phyloP scores from a whole-genome alignment of 805 yeast genomes.

The Wickerhamomyces ciferrii region DNA sequence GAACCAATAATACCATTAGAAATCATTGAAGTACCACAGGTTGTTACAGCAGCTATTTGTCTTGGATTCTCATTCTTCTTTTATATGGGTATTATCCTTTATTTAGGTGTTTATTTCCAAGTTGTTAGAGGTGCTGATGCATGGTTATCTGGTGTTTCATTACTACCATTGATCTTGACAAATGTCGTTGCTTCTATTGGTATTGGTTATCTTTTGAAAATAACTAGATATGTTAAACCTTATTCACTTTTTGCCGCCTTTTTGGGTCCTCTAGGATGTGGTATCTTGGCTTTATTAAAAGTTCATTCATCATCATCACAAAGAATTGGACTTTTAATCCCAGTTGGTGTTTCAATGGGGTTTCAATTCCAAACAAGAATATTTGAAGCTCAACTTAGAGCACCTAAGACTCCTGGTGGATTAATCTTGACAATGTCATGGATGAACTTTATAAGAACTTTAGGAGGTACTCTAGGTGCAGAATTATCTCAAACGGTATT shows the following conservation, averaged over 20 bases:
- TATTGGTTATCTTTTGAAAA: neutral
- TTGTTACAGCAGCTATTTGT: constrained; percentile 1
- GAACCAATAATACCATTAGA: constrained; percentile 36
- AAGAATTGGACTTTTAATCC: neutral
- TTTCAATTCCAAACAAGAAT: neutral
- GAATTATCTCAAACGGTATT: neutral
- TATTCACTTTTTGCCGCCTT: neutral
- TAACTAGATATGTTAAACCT: neutral
- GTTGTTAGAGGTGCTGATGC: constrained; percentile 32
- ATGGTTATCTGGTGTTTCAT: constrained; percentile 38
- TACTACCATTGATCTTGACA: constrained; percentile 36
- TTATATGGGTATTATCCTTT: constrained; percentile 10
- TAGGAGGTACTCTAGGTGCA: neutral
- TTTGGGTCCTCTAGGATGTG: neutral
- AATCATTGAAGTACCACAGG: neutral
- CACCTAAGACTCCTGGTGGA: neutral
- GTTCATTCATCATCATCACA: neutral
- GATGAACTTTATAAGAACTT: neutral
- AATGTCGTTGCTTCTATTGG: constrained; percentile 20
- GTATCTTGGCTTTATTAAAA: neutral
- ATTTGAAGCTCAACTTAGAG: neutral
- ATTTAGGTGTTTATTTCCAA: constrained; percentile 38
- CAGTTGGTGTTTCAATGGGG: neutral
- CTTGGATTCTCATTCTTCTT: constrained; percentile 2
- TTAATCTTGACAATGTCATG: neutral